Conservation (phyloP, 2,329 filamentous ascomycete species). For the Anthostomella pinea region DNA sequence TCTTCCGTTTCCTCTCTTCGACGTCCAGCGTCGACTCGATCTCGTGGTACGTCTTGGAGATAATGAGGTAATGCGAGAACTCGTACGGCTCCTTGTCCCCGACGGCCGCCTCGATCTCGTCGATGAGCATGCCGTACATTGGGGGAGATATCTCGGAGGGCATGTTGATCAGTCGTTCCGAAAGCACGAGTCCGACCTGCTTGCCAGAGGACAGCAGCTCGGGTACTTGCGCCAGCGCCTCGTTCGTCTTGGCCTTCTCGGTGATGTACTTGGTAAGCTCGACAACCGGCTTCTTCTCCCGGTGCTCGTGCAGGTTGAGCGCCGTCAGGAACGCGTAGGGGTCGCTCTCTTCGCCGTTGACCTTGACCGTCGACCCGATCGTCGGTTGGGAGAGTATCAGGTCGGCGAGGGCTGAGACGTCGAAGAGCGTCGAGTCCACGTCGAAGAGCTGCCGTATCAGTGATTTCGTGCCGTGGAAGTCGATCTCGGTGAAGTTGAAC, state of each 20-base stretch:
- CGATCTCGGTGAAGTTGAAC: constrained; percentile 91
- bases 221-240: constrained; percentile 54
- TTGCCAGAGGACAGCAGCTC: constrained; percentile 55
- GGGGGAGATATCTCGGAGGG: constrained; percentile 90
- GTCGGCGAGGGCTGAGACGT: constrained; percentile 83
- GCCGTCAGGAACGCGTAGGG: constrained; percentile 90
- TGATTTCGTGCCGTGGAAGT: constrained; percentile 92
- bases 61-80: constrained; percentile 88
- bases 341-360: constrained; percentile 90
- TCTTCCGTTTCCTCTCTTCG: constrained; percentile 65
- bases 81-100: constrained; percentile 89
- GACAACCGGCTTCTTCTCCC: constrained; percentile 69
- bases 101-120: constrained; percentile 85
- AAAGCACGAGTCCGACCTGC: constrained; percentile 81
- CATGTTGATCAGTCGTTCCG: constrained; percentile 94
- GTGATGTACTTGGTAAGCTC: constrained; percentile 70
- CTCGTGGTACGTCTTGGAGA: constrained; percentile 92
- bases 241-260: constrained; percentile 50
- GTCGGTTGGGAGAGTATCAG: constrained; percentile 82
- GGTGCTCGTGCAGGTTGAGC: constrained; percentile 77
- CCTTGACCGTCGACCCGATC: constrained; percentile 92
- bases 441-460: constrained; percentile 91
- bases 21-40: constrained; percentile 76
- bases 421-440: constrained; percentile 78
- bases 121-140: constrained; percentile 89